Evolutionary conservation across 495 filamentous ascomycete species (phyloP), one percentile per base, ranked within the genome.

Genomic region (Podospora sp.): DNA sequence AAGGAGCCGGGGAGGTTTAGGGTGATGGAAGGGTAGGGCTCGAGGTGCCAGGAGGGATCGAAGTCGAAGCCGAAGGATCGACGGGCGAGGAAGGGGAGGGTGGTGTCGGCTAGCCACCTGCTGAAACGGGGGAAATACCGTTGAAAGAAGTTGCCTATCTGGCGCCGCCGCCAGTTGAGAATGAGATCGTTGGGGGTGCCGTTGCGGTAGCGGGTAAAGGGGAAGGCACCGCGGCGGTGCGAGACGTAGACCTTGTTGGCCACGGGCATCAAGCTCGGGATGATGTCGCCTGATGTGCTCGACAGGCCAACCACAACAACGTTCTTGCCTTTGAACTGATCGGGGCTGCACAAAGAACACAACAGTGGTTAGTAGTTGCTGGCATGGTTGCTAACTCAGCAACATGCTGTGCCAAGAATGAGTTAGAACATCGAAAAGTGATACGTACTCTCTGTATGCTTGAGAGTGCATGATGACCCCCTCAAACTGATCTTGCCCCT

Each of bases 1-100:
- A 58, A 68, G 14, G 69, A 65, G 6, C 64, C 67, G 2, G 73
- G 69, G 21, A 76, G 40, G 5, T 35, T 58, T 2, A 71, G 26
- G 7, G 62, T 70, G 36, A 71, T 53, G 49, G 74, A 75, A 16
- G 73, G 71, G 69, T 72, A 73, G 9, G 73, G 73, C 55, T 63
- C 66, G 18, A 78, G 62, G 18, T 73, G 52, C 76, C 76, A 78
- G 25, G 71, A 67, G n/a, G 74, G 74, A 67, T 76, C 71, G 14
- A 76, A 65, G 3, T 58, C 40, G 20, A 55, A 55, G 29, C 64
- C 67, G 24, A 62, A 72, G 12, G 65, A 36, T 16, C 52, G 51
- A 16, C 68, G 65, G 46, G 63, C 58, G 22, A 73, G 21, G 21
- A 63, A 55, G 63, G 61, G 20, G 27, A 68, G 35, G 21, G 66